Conservation (phyloP, 2,329 filamentous ascomycete species). For the Karstenula rhodostoma region DNA sequence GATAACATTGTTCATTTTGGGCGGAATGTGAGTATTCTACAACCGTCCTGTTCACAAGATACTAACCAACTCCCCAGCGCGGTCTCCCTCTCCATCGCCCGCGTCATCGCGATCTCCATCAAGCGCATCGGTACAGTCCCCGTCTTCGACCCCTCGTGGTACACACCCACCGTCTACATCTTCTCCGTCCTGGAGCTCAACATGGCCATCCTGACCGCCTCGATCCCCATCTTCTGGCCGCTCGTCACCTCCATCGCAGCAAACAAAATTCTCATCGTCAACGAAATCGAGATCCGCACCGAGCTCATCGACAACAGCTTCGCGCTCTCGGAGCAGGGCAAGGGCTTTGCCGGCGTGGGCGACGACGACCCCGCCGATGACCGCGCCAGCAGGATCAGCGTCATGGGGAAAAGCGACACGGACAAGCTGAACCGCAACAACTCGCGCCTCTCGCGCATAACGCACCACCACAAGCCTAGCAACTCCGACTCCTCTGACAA, state of each 20-base stretch:
- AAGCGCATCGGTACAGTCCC: slow-evolving; percentile 44
- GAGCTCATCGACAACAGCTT: slow-evolving; percentile 31
- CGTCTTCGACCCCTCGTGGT: slow-evolving; percentile 39
- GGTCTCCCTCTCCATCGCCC: slow-evolving; percentile 37
- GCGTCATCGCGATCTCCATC: slow-evolving; percentile 38
- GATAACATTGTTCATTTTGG: slow-evolving; percentile 41
- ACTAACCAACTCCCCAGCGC: slow-evolving; percentile 32
- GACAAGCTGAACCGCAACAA: slow-evolving; percentile 4
- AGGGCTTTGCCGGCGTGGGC: slow-evolving; percentile 10
- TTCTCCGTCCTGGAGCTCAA: slow-evolving; percentile 49
- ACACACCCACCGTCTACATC: slow-evolving; percentile 41
- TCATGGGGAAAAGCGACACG: slow-evolving; percentile 21
- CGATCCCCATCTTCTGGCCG: slow-evolving; percentile 51
- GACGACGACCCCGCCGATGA: slow-evolving; percentile 13
- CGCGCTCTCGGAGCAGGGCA: slow-evolving; percentile 27
- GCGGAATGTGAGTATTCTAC: slow-evolving; percentile 44
- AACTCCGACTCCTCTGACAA: slow-evolving; percentile 24
- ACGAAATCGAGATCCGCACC: slow-evolving; percentile 47
- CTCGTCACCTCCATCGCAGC: slow-evolving; percentile 38
- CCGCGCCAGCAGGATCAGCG: slow-evolving; percentile 22
- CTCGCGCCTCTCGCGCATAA: slow-evolving; percentile 9
- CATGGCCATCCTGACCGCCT: slow-evolving; percentile 48
- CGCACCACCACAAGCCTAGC: slow-evolving; percentile 16
- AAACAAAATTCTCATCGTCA: slow-evolving; percentile 50
- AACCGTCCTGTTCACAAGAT: neutral